Conservation (phyloP, 305 asterid species). For the Rubia occidens region DNA sequence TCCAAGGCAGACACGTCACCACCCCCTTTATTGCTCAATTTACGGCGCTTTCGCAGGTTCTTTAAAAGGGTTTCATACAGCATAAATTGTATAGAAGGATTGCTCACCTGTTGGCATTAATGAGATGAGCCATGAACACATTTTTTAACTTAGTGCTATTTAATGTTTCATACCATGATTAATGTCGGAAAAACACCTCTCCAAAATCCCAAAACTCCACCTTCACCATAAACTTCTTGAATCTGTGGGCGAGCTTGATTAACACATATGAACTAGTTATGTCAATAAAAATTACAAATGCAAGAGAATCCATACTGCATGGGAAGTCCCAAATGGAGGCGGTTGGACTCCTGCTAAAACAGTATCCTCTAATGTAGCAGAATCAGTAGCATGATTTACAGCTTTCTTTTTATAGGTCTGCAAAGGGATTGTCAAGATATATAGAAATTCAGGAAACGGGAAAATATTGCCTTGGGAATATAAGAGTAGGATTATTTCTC, state of each 20-base stretch:
- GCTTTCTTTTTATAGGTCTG: slow-evolving; percentile 83
- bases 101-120: slow-evolving; percentile 65
- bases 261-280: not conserved
- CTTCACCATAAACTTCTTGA: slow-evolving; percentile 84
- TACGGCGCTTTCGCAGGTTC: slow-evolving; percentile 60
- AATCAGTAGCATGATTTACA: slow-evolving; percentile 28
- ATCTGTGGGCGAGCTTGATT: slow-evolving; percentile 35
- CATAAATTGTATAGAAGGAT: slow-evolving; percentile 96
- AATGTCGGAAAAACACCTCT: slow-evolving; percentile 90
- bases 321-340: slow-evolving; percentile 68
- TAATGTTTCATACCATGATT: slow-evolving; percentile 68
- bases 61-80: slow-evolving; percentile 83
- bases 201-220: slow-evolving; percentile 87
- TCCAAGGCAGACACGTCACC: slow-evolving; percentile 66
- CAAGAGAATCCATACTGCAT: slow-evolving; percentile 44
- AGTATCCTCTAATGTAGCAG: slow-evolving; percentile 34
- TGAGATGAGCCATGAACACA: slow-evolving; percentile 29
- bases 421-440: slow-evolving; percentile 25
- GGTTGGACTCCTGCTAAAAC: slow-evolving; percentile 51
- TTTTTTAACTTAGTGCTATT: slow-evolving; percentile 19
- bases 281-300: not conserved
- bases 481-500: not conserved
- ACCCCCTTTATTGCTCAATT: slow-evolving; percentile 35
- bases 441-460: slow-evolving; percentile 13
- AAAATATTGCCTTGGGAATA: not conserved